Percentiles rank a stretch among this genome's conserved stretches.
These are phyloP conservation scores for Cadophora sp. DNA, from an alignment of 2,329 filamentous ascomycete genomes.

Conservation along the genomic window DNA sequence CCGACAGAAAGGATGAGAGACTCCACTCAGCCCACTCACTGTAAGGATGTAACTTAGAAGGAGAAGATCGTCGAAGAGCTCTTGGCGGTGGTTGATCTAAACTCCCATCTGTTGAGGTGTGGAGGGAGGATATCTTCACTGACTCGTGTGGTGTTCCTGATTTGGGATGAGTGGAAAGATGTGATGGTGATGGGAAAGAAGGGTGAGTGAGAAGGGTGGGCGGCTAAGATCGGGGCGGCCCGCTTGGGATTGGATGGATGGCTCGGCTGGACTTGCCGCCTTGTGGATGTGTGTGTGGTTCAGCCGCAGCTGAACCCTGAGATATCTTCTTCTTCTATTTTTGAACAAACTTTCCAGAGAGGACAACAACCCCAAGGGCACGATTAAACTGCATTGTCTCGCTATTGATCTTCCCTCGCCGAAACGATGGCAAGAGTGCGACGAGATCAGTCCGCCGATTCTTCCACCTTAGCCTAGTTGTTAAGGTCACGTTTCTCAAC, in stretches of 20 bases:
- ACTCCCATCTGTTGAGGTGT: not conserved
- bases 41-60: not conserved
- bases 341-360: too few species aligned
- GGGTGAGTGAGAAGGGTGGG: not conserved
- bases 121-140: conserved; percentile 9
- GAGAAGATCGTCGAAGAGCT: not conserved
- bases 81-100: conserved; percentile 12
- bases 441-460: too few species aligned
- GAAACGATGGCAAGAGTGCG: too few species aligned
- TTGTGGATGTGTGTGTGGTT: not conserved
- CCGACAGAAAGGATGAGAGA: not conserved
- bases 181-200: too few species aligned
- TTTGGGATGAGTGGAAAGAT: not conserved
- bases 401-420: too few species aligned
- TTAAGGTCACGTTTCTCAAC: not conserved
- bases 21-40: too few species aligned
- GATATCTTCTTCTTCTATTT: too few species aligned
- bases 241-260: not conserved
- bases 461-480: too few species aligned
- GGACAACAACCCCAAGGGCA: not conserved
- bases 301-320: conserved; percentile 6
- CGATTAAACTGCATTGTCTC: too few species aligned
- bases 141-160: not conserved
- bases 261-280: not conserved
- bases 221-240: not conserved